Conservation (phyloP, 2,329 filamentous ascomycete genomes). For the Neonectria coccinea region DNA sequence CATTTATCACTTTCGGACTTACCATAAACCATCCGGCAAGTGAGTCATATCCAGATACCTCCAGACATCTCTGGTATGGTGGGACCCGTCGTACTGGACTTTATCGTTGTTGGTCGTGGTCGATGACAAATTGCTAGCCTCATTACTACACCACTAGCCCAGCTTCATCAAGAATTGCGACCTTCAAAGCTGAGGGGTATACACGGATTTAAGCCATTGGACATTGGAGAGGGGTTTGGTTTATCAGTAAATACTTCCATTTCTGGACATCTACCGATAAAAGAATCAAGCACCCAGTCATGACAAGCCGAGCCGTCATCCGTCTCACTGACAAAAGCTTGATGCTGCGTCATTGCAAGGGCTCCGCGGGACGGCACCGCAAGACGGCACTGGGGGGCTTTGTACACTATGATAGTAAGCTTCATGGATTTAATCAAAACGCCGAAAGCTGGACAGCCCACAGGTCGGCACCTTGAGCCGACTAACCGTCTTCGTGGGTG, state of each 20-base stretch:
- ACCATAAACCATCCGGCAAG: background rate
- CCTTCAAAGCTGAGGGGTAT: too few relatives aligned
- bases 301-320: background rate
- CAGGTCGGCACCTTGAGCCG: conserved; percentile 5
- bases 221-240: background rate
- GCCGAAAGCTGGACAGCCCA: background rate
- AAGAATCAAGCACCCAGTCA: background rate
- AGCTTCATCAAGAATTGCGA: background rate
- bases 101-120: background rate
- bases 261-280: background rate
- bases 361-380: conserved; percentile 2
- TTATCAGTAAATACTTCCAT: background rate
- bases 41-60: conserved; percentile 4
- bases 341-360: conserved; percentile 8
- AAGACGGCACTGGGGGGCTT: background rate
- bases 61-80: too few relatives aligned
- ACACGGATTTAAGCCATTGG: background rate
- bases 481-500: conserved; percentile 2
- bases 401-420: background rate
- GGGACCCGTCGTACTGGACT: background rate
- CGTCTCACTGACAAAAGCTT: background rate
- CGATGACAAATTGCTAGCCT: conserved; percentile 1
- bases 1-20: background rate
- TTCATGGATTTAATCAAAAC: conserved; percentile 23
- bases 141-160: background rate